Conservation (phyloP, 371 early-diverging fungal species). For the Mucor indicus region DNA sequence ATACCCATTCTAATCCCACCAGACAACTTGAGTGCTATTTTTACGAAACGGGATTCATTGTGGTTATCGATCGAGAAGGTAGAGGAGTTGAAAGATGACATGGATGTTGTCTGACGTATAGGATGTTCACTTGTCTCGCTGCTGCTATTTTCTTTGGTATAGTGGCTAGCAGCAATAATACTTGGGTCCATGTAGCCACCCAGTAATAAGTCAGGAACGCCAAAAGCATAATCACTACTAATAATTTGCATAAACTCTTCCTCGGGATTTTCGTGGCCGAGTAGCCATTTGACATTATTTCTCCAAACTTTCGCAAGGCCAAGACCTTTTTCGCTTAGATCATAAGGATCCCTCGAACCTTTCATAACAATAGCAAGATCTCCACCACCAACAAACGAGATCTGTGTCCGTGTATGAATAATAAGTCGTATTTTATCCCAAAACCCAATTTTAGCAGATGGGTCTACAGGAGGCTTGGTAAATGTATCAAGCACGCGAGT, state of each 20-base stretch:
- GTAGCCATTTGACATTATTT: slow-evolving; percentile 31
- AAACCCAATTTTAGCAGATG: slow-evolving; percentile 66
- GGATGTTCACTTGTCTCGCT: neutral
- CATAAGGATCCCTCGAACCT: slow-evolving; percentile 49
- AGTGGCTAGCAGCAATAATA: slow-evolving; percentile 6
- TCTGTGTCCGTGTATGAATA: slow-evolving; percentile 56
- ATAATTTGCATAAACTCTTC: slow-evolving; percentile 47
- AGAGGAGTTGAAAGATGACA: slow-evolving; percentile 12
- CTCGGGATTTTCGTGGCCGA: slow-evolving; percentile 41
- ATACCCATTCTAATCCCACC: slow-evolving; percentile 45
- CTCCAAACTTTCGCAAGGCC: slow-evolving; percentile 50
- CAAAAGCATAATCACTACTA: slow-evolving; percentile 46
- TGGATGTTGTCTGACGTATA: slow-evolving; percentile 2
- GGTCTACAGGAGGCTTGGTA: slow-evolving; percentile 64
- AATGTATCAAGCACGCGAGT: slow-evolving; percentile 59
- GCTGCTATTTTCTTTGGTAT: neutral
- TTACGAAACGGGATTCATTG: slow-evolving; percentile 19
- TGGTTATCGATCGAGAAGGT: slow-evolving; percentile 3
- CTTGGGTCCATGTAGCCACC: slow-evolving; percentile 38
- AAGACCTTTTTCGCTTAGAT: slow-evolving; percentile 37
- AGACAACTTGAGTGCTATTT: slow-evolving; percentile 31
- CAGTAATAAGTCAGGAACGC: slow-evolving; percentile 43
- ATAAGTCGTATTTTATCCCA: slow-evolving; percentile 79
- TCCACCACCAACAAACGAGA: slow-evolving; percentile 60
- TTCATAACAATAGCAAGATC: slow-evolving; percentile 50